Conservation (phyloP, 2,329 filamentous ascomycete species). For the Thermochaetoides dissita region DNA sequence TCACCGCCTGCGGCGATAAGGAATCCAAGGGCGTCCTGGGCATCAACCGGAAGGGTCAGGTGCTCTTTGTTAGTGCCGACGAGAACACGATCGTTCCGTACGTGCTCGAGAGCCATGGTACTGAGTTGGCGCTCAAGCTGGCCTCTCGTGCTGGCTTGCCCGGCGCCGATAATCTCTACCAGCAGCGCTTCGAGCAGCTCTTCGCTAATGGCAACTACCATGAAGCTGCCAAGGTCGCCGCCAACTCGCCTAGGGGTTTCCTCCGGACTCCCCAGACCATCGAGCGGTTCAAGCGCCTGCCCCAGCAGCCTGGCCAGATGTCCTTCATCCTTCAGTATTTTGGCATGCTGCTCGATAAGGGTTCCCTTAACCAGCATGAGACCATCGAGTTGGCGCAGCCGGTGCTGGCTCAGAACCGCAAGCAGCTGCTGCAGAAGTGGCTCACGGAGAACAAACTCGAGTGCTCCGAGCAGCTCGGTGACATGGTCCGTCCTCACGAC, state of each 20-base stretch:
- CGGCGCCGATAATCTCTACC: constrained; percentile 86
- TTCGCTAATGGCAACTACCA: constrained; percentile 67
- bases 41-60: constrained; percentile 95
- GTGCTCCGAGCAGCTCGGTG: constrained; percentile 90
- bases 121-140: constrained; percentile 88
- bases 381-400: constrained; percentile 87
- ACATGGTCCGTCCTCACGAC: constrained; percentile 82
- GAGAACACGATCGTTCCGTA: constrained; percentile 87
- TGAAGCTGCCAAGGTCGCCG: constrained; percentile 88
- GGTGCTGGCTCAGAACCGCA: constrained; percentile 83
- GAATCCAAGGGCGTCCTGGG: constrained; percentile 80
- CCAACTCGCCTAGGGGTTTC: constrained; percentile 92
- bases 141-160: constrained; percentile 87
- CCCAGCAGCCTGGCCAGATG: constrained; percentile 69
- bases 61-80: constrained; percentile 85
- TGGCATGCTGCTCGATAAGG: constrained; percentile 92
- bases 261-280: constrained; percentile 89
- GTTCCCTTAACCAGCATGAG: constrained; percentile 80
- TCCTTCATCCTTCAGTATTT: constrained; percentile 96
- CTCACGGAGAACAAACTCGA: constrained; percentile 90
- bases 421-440: constrained; percentile 96
- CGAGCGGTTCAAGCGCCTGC: constrained; percentile 82
- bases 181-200: constrained; percentile 81
- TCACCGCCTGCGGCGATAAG: constrained; percentile 75
- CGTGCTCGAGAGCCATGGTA: constrained; percentile 89